Evolutionary conservation across 2,329 filamentous ascomycete genomes (phyloP).

Genomic region (Colletotrichum tropicale): DNA sequence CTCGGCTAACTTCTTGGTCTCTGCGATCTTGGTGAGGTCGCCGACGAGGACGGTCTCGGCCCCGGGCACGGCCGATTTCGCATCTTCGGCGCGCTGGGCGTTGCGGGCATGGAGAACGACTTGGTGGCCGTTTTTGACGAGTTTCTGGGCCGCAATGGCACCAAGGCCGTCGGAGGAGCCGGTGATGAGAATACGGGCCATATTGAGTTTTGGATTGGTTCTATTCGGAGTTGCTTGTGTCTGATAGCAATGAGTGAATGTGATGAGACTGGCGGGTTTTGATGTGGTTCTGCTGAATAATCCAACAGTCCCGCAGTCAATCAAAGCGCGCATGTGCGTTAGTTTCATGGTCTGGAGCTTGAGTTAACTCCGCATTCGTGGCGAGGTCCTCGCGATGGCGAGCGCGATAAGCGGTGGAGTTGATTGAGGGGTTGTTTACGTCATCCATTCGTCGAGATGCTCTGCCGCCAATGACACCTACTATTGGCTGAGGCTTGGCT

Average conservation of each 20-base stretch:
- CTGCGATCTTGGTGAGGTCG: conserved; percentile 55
- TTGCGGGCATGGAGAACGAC: conserved; percentile 63
- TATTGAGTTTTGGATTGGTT: not conserved
- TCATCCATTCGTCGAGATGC: not conserved
- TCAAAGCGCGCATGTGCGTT: not conserved
- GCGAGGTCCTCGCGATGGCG: not conserved
- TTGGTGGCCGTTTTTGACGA: conserved; percentile 55
- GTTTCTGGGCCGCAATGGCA: conserved; percentile 51
- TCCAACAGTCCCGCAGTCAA: not conserved
- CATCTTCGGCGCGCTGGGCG: conserved; percentile 54
- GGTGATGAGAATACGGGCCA: conserved; percentile 44
- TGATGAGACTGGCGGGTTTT: not conserved
- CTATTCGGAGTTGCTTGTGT: not conserved
- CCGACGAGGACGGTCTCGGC: conserved; percentile 55
- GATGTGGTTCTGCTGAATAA: not conserved
- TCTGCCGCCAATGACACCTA: not conserved
- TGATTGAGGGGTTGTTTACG: not conserved
- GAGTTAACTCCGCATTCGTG: not conserved
- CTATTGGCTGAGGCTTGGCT: not conserved
- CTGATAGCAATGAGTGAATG: not conserved
- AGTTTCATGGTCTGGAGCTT: not conserved
- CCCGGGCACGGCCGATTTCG: conserved; percentile 49
- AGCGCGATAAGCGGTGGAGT: not conserved
- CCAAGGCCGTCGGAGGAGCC: conserved; percentile 64
- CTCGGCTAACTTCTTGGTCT: conserved; percentile 54